Evolutionary conservation across 1,284 basidiomycete genomes (phyloP), one percentile per base, ranked within the genome.

Genomic region (Ustilago curta): DNA sequence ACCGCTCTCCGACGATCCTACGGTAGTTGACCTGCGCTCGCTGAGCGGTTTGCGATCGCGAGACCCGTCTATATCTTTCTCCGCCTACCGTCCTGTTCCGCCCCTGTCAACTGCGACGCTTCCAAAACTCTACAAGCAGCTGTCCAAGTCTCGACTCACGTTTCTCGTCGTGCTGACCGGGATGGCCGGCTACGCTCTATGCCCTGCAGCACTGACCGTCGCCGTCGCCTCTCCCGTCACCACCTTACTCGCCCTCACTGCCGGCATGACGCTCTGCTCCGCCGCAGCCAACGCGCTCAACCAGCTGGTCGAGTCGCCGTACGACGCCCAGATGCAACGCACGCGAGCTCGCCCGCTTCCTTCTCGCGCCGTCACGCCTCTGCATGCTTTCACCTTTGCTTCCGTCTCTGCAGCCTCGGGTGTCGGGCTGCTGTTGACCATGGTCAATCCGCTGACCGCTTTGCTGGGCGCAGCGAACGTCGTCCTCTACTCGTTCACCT

Each of bases 251-350:
- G 91, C 93, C 8, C 92, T 96, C 0, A 94, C 95, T 0, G 85
- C 91, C 31, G 97, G 97, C 40, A 98, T 95, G 0, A 90, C 91
- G 0, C 88, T 99, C 39, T 97, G 95, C 84, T 93, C 92, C 5
- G 93, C 95, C 1, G 93, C 94, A 0, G 97, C 97, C 25, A 98
- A 98, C 84, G 89, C 95, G 0, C 88, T 97, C 77, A 99, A 99
- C 86, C 95, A 99, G 85, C 87, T 99, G 3, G 91, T 95, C 81
- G 97, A 99, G 85, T 89, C 93, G 4, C 97, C 97, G 0, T 93
- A 96, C 70, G 97, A 99, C 83, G 95, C 97, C 0, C 97, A 99
- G 85, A 99, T 98, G 91, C 89, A 91, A 0, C 90, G 97, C 40
- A 99, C 97, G 0, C 90, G 95, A 18, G 91, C 89, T 50, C 88